phyloP scores from a whole-genome alignment of 768 basidiomycete genomes.

The Leucosporidium creatinivorum region DNA sequence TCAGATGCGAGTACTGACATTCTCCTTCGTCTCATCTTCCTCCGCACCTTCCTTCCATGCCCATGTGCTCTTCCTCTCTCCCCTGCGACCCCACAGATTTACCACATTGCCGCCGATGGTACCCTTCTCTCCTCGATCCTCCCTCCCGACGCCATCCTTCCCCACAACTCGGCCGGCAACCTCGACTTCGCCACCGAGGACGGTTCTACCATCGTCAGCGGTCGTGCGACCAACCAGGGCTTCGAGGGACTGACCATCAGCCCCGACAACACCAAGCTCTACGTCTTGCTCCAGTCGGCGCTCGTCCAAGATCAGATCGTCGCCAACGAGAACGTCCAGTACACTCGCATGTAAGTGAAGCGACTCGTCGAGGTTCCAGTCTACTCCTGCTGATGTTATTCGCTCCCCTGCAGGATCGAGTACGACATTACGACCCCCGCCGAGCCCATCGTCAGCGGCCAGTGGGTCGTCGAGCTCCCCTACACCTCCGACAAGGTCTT shows the following conservation, averaged over 20 bases:
- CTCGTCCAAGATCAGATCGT: slow-evolving; percentile 58
- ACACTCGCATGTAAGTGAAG: slow-evolving; percentile 50
- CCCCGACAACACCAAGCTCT: slow-evolving; percentile 49
- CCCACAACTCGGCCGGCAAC: slow-evolving; percentile 43
- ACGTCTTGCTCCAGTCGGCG: slow-evolving; percentile 58
- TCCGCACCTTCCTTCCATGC: no score
- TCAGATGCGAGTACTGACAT: no score
- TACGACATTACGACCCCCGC: slow-evolving; percentile 49
- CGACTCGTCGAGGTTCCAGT: no score
- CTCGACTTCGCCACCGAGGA: slow-evolving; percentile 52
- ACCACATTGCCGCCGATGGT: slow-evolving; percentile 50
- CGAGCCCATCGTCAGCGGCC: slow-evolving; percentile 46
- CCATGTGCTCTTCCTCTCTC: no score
- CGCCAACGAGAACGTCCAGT: slow-evolving; percentile 48
- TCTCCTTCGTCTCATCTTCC: no score
- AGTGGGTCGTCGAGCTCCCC: slow-evolving; percentile 37
- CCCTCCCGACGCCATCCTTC: slow-evolving; percentile 55
- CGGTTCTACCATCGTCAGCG: slow-evolving; percentile 48
- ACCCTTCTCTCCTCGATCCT: slow-evolving; percentile 53
- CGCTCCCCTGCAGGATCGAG: slow-evolving; percentile 35
- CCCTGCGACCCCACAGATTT: slow-evolving; percentile 49
- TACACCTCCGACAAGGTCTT: slow-evolving; percentile 51
- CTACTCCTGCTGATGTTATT: background rate
- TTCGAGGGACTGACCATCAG: slow-evolving; percentile 58
- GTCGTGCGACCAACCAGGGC: slow-evolving; percentile 54